Base-by-base conservation (phyloP, 768 basidiomycete species). In the Termitomyces sp. region DNA sequence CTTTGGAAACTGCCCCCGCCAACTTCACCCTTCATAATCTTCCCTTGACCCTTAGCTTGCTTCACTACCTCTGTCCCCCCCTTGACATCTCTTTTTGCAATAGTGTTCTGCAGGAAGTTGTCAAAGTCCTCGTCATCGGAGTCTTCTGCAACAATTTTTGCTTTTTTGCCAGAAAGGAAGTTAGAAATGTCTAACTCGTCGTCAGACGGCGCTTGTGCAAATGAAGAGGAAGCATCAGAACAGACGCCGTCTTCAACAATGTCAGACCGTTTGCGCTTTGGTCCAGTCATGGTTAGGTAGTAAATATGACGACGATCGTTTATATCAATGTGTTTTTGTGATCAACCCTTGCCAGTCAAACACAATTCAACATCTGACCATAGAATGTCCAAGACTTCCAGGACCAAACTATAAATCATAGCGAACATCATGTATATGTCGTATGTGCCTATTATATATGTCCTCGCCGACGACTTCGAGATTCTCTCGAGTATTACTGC, bases 1-100 rank as follows among this genome's bases (percentile, higher is more conserved):
- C 86, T 89, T 70, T 97, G 94, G 64, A 97, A 98, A 60, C 93
- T 96, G 19, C 94, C 94, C 30, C 94, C 94, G 32, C 94, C 94
- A 12, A 91, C 79, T 65, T 92, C 87, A 17, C 86, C 86, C 67
- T 89, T 92, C 3, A 71, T 72, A 27, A 86, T 68, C 65, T 88
- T 91, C 19, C 75, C 72, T 67, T 88, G 89, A 9, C 83, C 85
- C 64, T 89, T 93, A 12, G 83, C 77, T 63, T 85, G 88, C 68
- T 91, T 95, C 51, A 94, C 71, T 9, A 91, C 60, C 50, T 88
- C 81, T 0, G 86, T 89, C 1, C 92, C 93, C 41, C 78, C 79
- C 68, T 89, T 90, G 10, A 88, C 70, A 66, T 93, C 81, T 39
- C 88, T 74, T 69, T 86, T 91, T 7, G 79, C 70, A 55, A 92